Conservation (phyloP, 805 yeast species). For the Suhomyces sp. region DNA sequence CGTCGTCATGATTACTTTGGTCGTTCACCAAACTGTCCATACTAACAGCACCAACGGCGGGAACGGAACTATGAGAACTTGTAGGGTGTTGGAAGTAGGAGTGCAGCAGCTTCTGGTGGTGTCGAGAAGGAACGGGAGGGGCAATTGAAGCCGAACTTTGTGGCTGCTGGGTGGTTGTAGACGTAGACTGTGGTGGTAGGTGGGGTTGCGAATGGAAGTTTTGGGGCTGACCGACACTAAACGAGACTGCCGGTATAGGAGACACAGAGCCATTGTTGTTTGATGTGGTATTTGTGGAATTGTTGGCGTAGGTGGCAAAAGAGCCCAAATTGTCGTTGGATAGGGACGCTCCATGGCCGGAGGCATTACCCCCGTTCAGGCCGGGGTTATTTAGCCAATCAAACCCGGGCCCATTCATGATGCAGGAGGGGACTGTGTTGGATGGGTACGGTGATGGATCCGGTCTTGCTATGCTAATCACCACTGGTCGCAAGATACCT, state of each 20-base stretch:
- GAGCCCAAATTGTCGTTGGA: not conserved
- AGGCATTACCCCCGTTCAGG: conserved; percentile 8
- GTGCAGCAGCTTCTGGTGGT: conserved; percentile 10
- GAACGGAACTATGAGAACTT: conserved; percentile 7
- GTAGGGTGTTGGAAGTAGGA: conserved; percentile 11
- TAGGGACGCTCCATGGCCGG: not conserved
- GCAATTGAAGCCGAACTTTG: conserved; percentile 3
- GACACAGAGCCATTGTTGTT: conserved; percentile 8
- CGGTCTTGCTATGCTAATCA: not conserved
- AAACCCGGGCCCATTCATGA: conserved; percentile 39
- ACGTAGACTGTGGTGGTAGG: not conserved
- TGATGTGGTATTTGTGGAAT: not conserved
- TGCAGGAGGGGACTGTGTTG: not conserved
- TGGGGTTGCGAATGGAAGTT: not conserved
- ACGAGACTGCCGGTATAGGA: conserved; percentile 54
- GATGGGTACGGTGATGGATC: not conserved
- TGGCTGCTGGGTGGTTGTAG: not conserved
- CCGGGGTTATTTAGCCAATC: conserved; percentile 48
- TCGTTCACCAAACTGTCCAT: conserved; percentile 12
- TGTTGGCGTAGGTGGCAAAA: not conserved
- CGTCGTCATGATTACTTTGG: conserved; percentile 17
- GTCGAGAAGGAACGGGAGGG: conserved; percentile 7
- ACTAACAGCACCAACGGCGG: not conserved
- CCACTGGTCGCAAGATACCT: not conserved
- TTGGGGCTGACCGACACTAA: conserved; percentile 14